These are phyloP conservation scores for Penicillium soppii DNA, from an alignment of 495 filamentous ascomycete species.

Conservation along the genomic window DNA sequence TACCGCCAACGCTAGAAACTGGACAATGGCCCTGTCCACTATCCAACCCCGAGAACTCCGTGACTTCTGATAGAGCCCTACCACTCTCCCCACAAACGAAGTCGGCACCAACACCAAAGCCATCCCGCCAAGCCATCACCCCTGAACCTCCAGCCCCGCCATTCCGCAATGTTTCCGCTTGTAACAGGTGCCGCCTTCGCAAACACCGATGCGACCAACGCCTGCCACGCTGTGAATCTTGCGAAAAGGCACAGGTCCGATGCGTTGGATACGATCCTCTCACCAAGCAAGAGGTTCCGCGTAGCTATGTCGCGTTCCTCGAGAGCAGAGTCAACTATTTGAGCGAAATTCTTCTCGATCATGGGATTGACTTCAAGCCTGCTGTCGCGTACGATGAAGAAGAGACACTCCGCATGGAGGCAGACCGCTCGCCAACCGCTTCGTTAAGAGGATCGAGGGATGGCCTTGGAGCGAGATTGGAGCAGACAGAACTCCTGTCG, in stretches of 20 bases:
- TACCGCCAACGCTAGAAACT: neutral
- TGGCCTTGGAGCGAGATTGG: neutral
- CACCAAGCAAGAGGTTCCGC: constrained; percentile 86
- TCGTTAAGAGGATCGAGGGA: neutral
- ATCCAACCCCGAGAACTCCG: neutral
- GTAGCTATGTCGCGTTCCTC: constrained; percentile 91
- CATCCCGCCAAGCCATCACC: neutral
- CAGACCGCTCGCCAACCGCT: constrained; percentile 17
- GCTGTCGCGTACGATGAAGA: constrained; percentile 71
- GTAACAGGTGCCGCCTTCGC: constrained; percentile 83
- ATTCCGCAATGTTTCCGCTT: constrained; percentile 92
- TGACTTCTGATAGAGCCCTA: neutral
- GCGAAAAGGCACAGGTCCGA: constrained; percentile 79
- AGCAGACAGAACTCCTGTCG: neutral
- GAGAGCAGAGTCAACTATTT: constrained; percentile 80
- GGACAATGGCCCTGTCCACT: neutral
- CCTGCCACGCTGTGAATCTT: constrained; percentile 81
- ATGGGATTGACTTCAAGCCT: constrained; percentile 66
- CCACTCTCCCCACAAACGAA: neutral
- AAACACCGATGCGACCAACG: constrained; percentile 94
- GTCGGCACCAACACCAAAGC: neutral
- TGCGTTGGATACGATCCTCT: constrained; percentile 95
- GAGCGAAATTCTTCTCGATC: constrained; percentile 65
- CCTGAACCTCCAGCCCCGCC: constrained; percentile 40
- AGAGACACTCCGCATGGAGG: constrained; percentile 27